A percentile compares a stretch with the other conserved stretches of the same genome.
phyloP scores from a whole-genome alignment of 2,329 filamentous ascomycete species.

The Colletotrichum liaoningense region DNA sequence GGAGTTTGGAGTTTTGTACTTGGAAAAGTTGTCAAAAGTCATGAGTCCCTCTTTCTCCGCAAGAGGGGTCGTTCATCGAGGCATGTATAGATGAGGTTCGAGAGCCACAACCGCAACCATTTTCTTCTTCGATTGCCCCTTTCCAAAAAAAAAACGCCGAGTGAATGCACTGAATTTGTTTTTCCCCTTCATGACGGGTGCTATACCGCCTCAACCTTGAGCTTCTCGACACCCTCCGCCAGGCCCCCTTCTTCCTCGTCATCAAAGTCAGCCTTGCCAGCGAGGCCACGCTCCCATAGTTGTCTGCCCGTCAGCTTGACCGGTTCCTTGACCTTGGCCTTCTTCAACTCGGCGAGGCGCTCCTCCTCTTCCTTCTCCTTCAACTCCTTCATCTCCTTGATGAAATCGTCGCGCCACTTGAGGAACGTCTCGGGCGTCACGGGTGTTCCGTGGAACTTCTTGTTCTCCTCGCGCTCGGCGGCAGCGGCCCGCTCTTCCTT shows the following conservation, averaged over 20 bases:
- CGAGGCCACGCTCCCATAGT: slow-evolving; percentile 82
- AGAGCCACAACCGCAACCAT: slow-evolving; percentile 4
- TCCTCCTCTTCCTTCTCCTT: slow-evolving; percentile 78
- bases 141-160: slow-evolving; percentile 18
- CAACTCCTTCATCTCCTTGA: slow-evolving; percentile 83
- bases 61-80: not conserved
- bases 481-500: slow-evolving; percentile 66
- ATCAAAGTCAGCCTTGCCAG: slow-evolving; percentile 72
- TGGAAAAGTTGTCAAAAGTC: slow-evolving; percentile 3
- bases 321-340: slow-evolving; percentile 80
- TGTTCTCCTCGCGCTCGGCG: slow-evolving; percentile 91
- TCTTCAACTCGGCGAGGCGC: slow-evolving; percentile 84
- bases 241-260: slow-evolving; percentile 72
- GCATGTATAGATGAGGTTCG: slow-evolving; percentile 14
- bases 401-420: slow-evolving; percentile 83
- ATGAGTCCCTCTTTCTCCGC: not conserved
- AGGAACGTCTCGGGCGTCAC: slow-evolving; percentile 90
- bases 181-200: not conserved
- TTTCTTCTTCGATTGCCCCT: slow-evolving; percentile 5
- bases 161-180: slow-evolving; percentile 13
- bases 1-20: slow-evolving; percentile 26
- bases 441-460: slow-evolving; percentile 91
- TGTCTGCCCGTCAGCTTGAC: slow-evolving; percentile 79
- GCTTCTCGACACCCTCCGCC: slow-evolving; percentile 73
- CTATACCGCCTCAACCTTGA: slow-evolving; percentile 72